These are phyloP conservation scores for Cordyceps cicadae DNA, from an alignment of 2,329 filamentous ascomycete species.

Conservation along the genomic window DNA sequence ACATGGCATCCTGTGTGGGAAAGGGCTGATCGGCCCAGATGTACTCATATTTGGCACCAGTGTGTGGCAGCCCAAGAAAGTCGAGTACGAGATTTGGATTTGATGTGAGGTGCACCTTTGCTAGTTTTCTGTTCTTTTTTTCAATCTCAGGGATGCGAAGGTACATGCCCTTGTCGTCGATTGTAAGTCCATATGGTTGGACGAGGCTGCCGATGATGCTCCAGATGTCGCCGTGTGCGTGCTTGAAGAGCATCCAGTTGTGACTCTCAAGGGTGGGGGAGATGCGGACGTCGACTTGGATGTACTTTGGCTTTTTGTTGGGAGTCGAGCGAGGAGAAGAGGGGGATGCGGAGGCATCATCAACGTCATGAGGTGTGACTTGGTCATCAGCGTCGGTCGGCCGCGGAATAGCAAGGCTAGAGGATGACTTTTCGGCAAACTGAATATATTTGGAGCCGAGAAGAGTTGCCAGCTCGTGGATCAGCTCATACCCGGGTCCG, in stretches of 20 bases:
- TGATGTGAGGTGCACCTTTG: constrained; percentile 51
- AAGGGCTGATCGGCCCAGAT: constrained; percentile 48
- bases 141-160: constrained; percentile 64
- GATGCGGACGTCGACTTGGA: constrained; percentile 63
- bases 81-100: constrained; percentile 47
- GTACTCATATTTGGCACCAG: constrained; percentile 14
- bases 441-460: constrained; percentile 39
- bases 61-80: constrained; percentile 53
- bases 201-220: constrained; percentile 56
- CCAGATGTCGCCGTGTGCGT: constrained; percentile 65
- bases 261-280: constrained; percentile 35
- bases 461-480: constrained; percentile 24
- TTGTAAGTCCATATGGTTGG: constrained; percentile 56
- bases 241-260: constrained; percentile 59
- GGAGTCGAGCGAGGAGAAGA: neutral
- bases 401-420: constrained; percentile 49
- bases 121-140: constrained; percentile 41
- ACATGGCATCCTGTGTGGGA: constrained; percentile 44
- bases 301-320: constrained; percentile 25
- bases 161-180: constrained; percentile 55
- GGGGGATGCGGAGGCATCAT: neutral
- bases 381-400: constrained; percentile 24
- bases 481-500: constrained; percentile 13
- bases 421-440: constrained; percentile 19
- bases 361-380: neutral